Conservation (phyloP, 169 alveolate genomes). For the Eimeria acervulina region DNA sequence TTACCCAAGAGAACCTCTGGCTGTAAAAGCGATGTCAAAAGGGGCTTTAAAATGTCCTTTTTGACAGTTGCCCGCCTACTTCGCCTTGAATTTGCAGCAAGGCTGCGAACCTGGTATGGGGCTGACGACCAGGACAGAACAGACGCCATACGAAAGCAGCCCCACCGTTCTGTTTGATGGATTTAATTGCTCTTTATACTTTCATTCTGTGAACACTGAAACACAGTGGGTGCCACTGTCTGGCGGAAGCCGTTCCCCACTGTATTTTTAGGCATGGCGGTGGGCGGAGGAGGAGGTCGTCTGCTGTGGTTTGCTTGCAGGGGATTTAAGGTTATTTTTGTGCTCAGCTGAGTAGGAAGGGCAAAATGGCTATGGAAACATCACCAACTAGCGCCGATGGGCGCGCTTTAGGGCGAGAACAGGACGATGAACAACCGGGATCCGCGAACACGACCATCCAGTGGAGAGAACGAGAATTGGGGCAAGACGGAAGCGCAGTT, state of each 20-base stretch:
- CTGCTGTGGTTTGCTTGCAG: not conserved
- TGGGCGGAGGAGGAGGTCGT: not conserved
- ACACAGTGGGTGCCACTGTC: not conserved
- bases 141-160: not conserved
- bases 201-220: not conserved
- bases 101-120: not conserved
- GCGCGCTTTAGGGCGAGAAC: not conserved
- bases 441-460: not conserved
- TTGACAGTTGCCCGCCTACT: not conserved
- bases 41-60: not conserved
- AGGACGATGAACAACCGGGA: not conserved
- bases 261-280: slow-evolving; percentile 1
- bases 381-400: not conserved
- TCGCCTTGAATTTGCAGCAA: not conserved
- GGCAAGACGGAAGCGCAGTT: not conserved
- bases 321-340: not conserved
- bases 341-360: not conserved
- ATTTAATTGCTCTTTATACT: not conserved
- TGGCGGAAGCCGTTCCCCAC: slow-evolving; percentile 32
- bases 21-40: not conserved
- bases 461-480: not conserved
- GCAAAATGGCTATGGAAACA: slow-evolving; percentile 4
- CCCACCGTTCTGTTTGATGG: not conserved
- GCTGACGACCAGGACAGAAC: not conserved
- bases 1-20: not conserved